These are phyloP conservation scores for Grifola frondosa DNA, from an alignment of 1,284 basidiomycete genomes.

Conservation along the genomic window DNA sequence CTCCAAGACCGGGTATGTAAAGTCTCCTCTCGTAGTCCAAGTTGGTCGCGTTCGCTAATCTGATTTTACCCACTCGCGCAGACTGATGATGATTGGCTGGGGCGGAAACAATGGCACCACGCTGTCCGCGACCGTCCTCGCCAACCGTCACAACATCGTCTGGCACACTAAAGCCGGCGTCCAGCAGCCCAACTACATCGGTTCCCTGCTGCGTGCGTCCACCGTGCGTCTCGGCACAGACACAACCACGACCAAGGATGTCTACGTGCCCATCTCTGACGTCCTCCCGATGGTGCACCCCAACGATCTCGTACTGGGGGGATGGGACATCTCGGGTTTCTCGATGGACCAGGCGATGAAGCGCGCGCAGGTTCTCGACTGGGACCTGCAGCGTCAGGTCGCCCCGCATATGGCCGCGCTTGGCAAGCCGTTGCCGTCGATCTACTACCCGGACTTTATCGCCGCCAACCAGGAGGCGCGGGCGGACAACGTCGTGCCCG, in stretches of 20 bases:
- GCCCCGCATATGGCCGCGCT: slow-evolving; percentile 82
- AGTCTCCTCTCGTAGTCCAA: slow-evolving; percentile 8
- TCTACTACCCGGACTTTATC: slow-evolving; percentile 96
- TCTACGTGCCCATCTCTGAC: slow-evolving; percentile 91
- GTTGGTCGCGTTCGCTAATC: slow-evolving; percentile 3
- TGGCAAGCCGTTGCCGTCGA: slow-evolving; percentile 86
- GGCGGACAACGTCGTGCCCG: slow-evolving; percentile 90
- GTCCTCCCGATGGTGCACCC: slow-evolving; percentile 98
- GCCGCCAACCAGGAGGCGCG: slow-evolving; percentile 97
- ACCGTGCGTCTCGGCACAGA: slow-evolving; percentile 92
- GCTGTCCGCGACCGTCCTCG: slow-evolving; percentile 91
- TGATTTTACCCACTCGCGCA: slow-evolving; percentile 33
- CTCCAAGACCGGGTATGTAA: slow-evolving; percentile 86
- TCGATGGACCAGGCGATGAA: slow-evolving; percentile 91
- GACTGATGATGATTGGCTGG: slow-evolving; percentile 95
- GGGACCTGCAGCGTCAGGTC: slow-evolving; percentile 96
- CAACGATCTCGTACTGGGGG: slow-evolving; percentile 96
- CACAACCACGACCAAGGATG: slow-evolving; percentile 82
- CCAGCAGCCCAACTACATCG: slow-evolving; percentile 97
- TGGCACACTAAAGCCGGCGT: slow-evolving; percentile 95
- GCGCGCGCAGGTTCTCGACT: slow-evolving; percentile 93
- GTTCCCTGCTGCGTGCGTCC: slow-evolving; percentile 90
- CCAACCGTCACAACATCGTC: slow-evolving; percentile 92
- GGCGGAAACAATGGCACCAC: slow-evolving; percentile 99
- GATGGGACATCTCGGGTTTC: slow-evolving; percentile 94